phyloP scores from a whole-genome alignment of 306 rosid species.

The Lathyrus oleraceus region DNA sequence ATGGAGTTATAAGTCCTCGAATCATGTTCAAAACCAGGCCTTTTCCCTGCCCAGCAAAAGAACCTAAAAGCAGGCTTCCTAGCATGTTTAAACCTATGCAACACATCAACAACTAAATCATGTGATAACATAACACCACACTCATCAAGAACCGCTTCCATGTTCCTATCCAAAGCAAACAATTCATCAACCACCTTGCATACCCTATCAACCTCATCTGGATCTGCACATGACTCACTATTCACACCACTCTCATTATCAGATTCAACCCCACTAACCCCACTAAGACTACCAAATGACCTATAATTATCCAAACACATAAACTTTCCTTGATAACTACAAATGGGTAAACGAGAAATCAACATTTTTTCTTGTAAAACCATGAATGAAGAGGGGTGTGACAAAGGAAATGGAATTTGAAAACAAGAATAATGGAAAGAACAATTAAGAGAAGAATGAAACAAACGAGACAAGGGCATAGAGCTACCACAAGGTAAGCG shows the following conservation, averaged over 20 bases:
- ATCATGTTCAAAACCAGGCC: slow-evolving; percentile 65
- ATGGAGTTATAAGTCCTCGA: slow-evolving; percentile 66
- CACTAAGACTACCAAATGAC: slow-evolving; percentile 42
- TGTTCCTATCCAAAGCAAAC: slow-evolving; percentile 86
- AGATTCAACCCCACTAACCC: slow-evolving; percentile 45
- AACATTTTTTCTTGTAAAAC: slow-evolving; percentile 60
- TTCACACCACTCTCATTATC: slow-evolving; percentile 29
- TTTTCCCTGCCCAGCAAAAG: slow-evolving; percentile 82
- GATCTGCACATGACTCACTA: slow-evolving; percentile 48
- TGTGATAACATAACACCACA: slow-evolving; percentile 58
- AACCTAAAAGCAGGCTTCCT: slow-evolving; percentile 88
- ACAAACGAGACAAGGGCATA: slow-evolving; percentile 86
- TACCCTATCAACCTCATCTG: slow-evolving; percentile 62
- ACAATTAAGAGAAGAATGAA: slow-evolving; percentile 60
- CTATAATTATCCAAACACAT: not conserved
- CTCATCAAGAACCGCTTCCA: slow-evolving; percentile 91
- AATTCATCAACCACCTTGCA: slow-evolving; percentile 89
- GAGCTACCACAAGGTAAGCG: slow-evolving; percentile 65
- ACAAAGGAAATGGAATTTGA: slow-evolving; percentile 80
- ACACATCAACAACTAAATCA: slow-evolving; percentile 78
- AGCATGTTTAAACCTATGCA: slow-evolving; percentile 76
- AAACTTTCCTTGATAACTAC: slow-evolving; percentile 29
- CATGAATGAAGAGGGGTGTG: slow-evolving; percentile 75
- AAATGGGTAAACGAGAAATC: slow-evolving; percentile 7
- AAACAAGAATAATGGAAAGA: slow-evolving; percentile 55